A percentile compares a stretch with the other conserved stretches of the same genome.
These are phyloP conservation scores for Auricularia cornea DNA, from an alignment of 768 basidiomycete species.

Conservation along the genomic window DNA sequence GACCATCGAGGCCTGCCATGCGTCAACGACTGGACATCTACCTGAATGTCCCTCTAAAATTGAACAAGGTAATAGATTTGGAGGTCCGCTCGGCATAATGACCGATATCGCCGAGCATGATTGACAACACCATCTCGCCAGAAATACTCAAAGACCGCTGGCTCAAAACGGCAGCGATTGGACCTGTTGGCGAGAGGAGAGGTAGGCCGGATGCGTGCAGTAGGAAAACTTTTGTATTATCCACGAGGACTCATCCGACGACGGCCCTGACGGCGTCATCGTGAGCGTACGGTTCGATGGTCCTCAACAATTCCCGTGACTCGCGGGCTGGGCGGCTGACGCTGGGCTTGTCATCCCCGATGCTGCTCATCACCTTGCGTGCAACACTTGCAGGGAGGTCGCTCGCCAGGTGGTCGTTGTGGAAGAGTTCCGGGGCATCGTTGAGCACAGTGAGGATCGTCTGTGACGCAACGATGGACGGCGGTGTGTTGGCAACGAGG, in stretches of 20 bases:
- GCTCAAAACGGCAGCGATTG: no score
- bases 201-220: no score
- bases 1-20: no score
- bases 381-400: conserved; percentile 39
- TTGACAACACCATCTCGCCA: no score
- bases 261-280: conserved; percentile 23
- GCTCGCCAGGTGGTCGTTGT: conserved; percentile 48
- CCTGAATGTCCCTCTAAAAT: no score
- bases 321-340: conserved; percentile 77
- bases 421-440: conserved; percentile 47
- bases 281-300: conserved; percentile 23
- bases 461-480: conserved; percentile 32
- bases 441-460: conserved; percentile 37
- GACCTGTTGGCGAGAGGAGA: no score
- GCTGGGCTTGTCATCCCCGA: conserved; percentile 57
- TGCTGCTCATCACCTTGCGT: conserved; percentile 64
- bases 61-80: no score
- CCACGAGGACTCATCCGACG: conserved; percentile 3
- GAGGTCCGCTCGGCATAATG: no score
- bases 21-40: no score
- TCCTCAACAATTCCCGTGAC: conserved; percentile 58
- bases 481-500: conserved; percentile 56
- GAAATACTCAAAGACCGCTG: no score
- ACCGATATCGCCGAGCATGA: no score
- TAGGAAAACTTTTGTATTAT: no score